These are phyloP conservation scores for Cadophora sp. DNA, from an alignment of 2,329 filamentous ascomycete genomes.

Conservation along the genomic window DNA sequence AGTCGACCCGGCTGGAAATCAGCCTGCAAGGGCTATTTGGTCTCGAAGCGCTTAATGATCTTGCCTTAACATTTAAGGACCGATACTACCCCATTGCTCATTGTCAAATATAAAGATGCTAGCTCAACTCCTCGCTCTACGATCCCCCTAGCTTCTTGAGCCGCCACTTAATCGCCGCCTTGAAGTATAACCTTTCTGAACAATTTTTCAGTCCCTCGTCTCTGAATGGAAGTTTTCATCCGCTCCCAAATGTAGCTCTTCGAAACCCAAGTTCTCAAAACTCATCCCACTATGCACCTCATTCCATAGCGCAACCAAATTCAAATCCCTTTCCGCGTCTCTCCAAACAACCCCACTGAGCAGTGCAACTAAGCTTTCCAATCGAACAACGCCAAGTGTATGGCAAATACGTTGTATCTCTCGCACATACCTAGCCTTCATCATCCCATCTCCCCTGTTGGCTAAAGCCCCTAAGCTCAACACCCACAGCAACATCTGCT, in stretches of 20 bases:
- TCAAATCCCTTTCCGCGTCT: background rate
- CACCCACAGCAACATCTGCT: slow-evolving; percentile 10
- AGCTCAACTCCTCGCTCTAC: no score
- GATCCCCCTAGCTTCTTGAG: no score
- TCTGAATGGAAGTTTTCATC: background rate
- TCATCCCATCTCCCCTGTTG: background rate
- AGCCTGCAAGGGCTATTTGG: no score
- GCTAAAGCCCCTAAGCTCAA: slow-evolving; percentile 1
- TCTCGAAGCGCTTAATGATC: no score
- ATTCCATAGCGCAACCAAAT: slow-evolving; percentile 9
- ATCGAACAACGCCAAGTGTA: background rate
- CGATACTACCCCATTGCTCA: no score
- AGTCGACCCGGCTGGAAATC: no score
- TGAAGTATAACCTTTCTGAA: no score
- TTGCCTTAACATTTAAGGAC: background rate
- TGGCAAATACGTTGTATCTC: background rate
- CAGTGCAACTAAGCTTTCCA: background rate
- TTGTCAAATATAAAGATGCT: no score
- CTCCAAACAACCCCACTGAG: background rate
- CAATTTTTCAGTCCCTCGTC: background rate
- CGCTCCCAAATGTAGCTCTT: background rate
- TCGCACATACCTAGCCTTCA: background rate
- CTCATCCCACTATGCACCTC: slow-evolving; percentile 1
- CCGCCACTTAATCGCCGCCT: no score
- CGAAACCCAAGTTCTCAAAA: background rate